Evolutionary conservation across 129 eudicot genomes (phyloP).

Genomic region (Cynara cardunculus): DNA sequence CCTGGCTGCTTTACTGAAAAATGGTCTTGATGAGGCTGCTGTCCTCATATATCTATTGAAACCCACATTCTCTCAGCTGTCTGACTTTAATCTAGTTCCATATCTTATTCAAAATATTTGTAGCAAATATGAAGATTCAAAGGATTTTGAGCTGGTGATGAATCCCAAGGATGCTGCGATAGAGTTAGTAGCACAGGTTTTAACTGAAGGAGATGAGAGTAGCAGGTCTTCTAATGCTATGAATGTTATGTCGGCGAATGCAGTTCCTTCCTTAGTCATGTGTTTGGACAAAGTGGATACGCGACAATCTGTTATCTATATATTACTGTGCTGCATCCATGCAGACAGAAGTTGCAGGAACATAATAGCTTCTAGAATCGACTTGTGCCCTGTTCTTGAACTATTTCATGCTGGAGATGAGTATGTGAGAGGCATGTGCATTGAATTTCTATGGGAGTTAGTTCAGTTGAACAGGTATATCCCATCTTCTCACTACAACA

Average conservation of each 20-base stretch:
- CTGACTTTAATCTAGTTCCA: slow-evolving; percentile 38
- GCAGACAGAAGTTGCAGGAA: slow-evolving; percentile 58
- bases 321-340: slow-evolving; percentile 62
- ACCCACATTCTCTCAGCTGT: slow-evolving; percentile 65
- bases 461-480: slow-evolving; percentile 68
- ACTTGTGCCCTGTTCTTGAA: slow-evolving; percentile 71
- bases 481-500: neutral
- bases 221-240: slow-evolving; percentile 41
- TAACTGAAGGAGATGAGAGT: slow-evolving; percentile 60
- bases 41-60: slow-evolving; percentile 58
- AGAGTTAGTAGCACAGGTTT: slow-evolving; percentile 57
- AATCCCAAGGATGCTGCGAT: slow-evolving; percentile 76
- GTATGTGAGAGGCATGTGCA: slow-evolving; percentile 57
- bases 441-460: slow-evolving; percentile 72
- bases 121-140: slow-evolving; percentile 40
- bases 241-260: slow-evolving; percentile 46
- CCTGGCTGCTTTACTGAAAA: slow-evolving; percentile 55
- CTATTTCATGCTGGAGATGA: slow-evolving; percentile 80
- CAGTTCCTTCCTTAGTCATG: slow-evolving; percentile 50
- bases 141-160: slow-evolving; percentile 44
- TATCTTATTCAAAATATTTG: slow-evolving; percentile 44
- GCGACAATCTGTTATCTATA: slow-evolving; percentile 49
- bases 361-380: slow-evolving; percentile 54
- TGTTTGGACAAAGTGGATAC: slow-evolving; percentile 55
- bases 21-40: slow-evolving; percentile 71